Evolutionary conservation across 768 basidiomycete genomes (phyloP).

Genomic region (Pisolithus orientalis): DNA sequence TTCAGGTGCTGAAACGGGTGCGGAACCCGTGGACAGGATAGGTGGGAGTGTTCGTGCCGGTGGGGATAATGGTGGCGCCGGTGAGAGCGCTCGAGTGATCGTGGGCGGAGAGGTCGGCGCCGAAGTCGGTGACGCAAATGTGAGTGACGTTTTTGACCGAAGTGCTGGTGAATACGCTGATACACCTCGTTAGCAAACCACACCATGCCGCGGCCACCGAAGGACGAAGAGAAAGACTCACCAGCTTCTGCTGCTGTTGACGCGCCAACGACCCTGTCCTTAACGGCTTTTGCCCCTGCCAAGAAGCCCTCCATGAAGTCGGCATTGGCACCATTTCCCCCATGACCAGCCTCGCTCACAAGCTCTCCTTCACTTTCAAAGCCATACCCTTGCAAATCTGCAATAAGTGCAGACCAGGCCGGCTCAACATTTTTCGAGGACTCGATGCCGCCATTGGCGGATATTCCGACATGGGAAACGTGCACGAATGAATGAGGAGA

Average conservation of each 20-base stretch:
- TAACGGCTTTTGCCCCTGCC: slow-evolving; percentile 2
- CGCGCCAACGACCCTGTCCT: not conserved
- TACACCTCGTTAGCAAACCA: not conserved
- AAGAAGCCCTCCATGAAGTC: slow-evolving; percentile 32
- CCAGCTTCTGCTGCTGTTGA: not conserved
- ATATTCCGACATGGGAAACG: slow-evolving; percentile 58
- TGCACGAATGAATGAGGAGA: slow-evolving; percentile 59
- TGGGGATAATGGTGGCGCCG: not conserved
- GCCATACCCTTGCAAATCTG: slow-evolving; percentile 37
- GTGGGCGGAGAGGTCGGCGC: not conserved
- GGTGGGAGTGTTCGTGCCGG: slow-evolving; percentile 3
- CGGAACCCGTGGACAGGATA: slow-evolving; percentile 2
- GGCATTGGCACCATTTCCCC: slow-evolving; percentile 13
- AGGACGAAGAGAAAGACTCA: not conserved
- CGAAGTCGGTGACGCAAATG: not conserved
- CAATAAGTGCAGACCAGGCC: slow-evolving; percentile 43
- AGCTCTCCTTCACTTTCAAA: slow-evolving; percentile 24
- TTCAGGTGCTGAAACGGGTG: slow-evolving; percentile 2
- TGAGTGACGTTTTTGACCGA: not conserved
- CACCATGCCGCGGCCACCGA: too few species aligned
- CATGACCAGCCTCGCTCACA: slow-evolving; percentile 11
- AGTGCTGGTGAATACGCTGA: not conserved
- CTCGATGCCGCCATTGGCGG: slow-evolving; percentile 44
- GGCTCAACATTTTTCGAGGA: slow-evolving; percentile 47
- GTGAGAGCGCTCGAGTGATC: not conserved